Evolutionary conservation across 2,329 filamentous ascomycete species (phyloP), one percentile per base, ranked within the genome.

Genomic region (Neodidymelliopsis sp.): DNA sequence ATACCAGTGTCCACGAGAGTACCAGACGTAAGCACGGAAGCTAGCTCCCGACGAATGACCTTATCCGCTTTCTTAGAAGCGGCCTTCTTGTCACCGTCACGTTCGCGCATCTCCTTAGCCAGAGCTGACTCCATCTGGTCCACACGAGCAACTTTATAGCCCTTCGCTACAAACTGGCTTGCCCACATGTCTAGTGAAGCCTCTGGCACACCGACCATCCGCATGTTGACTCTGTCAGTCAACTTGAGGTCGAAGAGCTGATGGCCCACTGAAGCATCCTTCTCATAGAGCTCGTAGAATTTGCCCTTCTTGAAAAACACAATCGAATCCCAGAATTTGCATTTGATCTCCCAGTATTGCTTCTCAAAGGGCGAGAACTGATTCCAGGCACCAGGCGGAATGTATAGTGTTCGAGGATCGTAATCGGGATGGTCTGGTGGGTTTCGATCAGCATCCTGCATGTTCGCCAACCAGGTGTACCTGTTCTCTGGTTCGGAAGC

Each of bases 291-390:
- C 71, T 99, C 94, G 69, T 97, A 99, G 74, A 99, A 99, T 66
- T 99, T 99, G 66, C 94, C 94, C 79, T 99, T 99, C 75, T 97
- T 99, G 85, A 99, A 99, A 75, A 99, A 99, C 12, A 99, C 93
- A 34, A 99, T 88, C 0, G 92, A 97, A 59, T 97, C 91, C 89
- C 90, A 97, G 59, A 95, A 90, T 63, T 97, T 97, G 72, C 92
- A 89, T 77, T 99, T 99, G 73, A 99, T 97, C 66, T 96, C 91
- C 94, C 94, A 99, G 72, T 99, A 99, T 70, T 99, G 94, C 72
- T 91, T 95, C 74, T 99, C 94, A 58, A 99, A 99, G 0, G 93
- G 84, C 0, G 92, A 95, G 69, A 99, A 97, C 19, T 89, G 87
- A 22, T 77, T 76, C 86, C 87, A 96, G 0, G 91, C 90, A 24